Evolutionary conservation across 768 basidiomycete genomes (phyloP).

Genomic region (Suillus fuscotomentosus): DNA sequence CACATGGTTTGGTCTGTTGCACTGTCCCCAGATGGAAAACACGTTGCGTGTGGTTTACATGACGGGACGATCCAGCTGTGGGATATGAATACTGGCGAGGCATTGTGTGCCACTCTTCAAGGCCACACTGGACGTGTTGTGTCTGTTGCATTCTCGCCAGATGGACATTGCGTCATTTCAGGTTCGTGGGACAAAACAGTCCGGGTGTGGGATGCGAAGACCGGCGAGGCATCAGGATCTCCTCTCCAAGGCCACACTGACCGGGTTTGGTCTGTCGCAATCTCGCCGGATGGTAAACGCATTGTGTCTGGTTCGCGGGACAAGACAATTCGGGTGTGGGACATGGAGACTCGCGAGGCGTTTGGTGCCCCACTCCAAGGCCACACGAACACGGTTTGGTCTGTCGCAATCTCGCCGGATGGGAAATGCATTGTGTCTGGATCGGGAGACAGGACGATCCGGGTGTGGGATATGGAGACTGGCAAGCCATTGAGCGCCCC

Average conservation of each 20-base stretch:
- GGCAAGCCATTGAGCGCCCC: neutral
- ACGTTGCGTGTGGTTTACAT: constrained; percentile 4
- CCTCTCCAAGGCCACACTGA: constrained; percentile 8
- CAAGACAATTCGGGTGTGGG: constrained; percentile 9
- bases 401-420: neutral
- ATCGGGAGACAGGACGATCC: accelerated
- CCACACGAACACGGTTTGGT: neutral
- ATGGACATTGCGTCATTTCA: constrained; percentile 4
- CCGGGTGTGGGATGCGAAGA: constrained; percentile 15
- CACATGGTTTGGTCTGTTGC: accelerated
- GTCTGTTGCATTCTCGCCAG: neutral
- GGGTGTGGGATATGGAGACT: neutral
- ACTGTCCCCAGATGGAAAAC: neutral
- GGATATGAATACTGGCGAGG: neutral
- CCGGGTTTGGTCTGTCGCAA: neutral
- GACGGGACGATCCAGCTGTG: constrained; percentile 6
- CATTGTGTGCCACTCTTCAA: too few relatives aligned
- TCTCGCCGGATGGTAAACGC: neutral
- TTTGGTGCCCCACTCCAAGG: neutral
- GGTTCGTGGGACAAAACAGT: constrained; percentile 7
- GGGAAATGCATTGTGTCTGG: neutral
- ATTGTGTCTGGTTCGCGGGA: neutral
- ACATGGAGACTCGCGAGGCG: neutral
- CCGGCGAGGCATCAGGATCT: constrained; percentile 15
- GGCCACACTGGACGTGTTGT: too few relatives aligned